These are phyloP conservation scores for Amborella trichopoda DNA, from an alignment of 164 flowering plant genomes.

Conservation along the genomic window DNA sequence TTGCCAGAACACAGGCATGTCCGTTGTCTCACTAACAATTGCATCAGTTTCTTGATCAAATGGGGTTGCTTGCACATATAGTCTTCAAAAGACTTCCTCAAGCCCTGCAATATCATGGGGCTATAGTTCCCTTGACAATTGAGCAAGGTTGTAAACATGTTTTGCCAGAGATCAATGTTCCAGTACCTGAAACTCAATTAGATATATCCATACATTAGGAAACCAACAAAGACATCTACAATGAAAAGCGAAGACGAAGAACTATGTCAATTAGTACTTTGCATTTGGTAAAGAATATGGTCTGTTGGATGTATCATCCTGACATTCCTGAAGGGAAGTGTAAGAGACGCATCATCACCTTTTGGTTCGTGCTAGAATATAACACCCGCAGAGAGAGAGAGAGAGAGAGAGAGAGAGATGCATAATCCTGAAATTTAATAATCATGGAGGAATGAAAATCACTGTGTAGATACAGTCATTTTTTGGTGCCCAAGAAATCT, in stretches of 20 bases:
- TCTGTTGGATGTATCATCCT: not conserved
- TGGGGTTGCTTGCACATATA: constrained; percentile 45
- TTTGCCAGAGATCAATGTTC: constrained; percentile 70
- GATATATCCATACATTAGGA: not conserved
- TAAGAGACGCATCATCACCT: not conserved
- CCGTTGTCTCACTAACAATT: constrained; percentile 57
- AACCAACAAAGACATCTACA: too few relatives aligned
- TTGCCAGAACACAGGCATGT: constrained; percentile 57
- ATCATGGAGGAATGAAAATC: too few relatives aligned
- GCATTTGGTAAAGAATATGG: not conserved
- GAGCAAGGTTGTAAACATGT: constrained; percentile 58
- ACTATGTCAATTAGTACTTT: too few relatives aligned
- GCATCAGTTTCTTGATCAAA: constrained; percentile 56
- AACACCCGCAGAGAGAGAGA: too few relatives aligned
- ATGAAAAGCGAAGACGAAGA: too few relatives aligned
- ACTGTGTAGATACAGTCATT: too few relatives aligned
- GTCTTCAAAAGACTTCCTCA: constrained; percentile 58
- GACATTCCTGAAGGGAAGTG: not conserved
- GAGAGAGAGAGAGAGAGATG: too few relatives aligned
- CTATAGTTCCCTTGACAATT: constrained; percentile 32
- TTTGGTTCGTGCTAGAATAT: not conserved
- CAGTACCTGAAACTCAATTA: constrained; percentile 45
- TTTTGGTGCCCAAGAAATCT: too few relatives aligned
- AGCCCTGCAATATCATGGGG: constrained; percentile 19
- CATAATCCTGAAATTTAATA: too few relatives aligned